A percentile compares a stretch with the other conserved stretches of the same genome.
These are phyloP conservation scores for Salix purpurea DNA, from an alignment of 345 rosid genomes.

Conservation along the genomic window DNA sequence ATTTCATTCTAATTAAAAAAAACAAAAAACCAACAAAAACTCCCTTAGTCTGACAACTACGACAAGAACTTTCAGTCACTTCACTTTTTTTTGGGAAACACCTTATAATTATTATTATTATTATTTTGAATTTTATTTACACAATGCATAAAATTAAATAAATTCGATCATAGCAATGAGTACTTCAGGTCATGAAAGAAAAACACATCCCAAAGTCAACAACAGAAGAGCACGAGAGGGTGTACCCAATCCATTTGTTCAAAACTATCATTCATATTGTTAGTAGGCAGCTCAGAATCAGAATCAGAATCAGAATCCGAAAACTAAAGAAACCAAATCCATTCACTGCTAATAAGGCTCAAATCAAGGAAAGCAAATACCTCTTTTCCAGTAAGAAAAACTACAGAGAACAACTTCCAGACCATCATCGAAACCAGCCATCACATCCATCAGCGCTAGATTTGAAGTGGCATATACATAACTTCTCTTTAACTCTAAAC, in stretches of 20 bases:
- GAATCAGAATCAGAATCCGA: not conserved
- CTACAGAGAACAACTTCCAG: not conserved
- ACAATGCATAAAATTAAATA: too few species aligned
- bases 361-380: not conserved
- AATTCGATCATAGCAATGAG: too few species aligned
- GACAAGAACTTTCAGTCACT: too few species aligned
- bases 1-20: too few species aligned
- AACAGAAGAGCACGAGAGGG: not conserved
- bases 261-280: too few species aligned
- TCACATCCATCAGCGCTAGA: not conserved
- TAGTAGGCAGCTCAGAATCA: not conserved
- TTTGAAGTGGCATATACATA: slow-evolving; percentile 20
- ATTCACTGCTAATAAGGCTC: not conserved
- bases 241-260: not conserved
- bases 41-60: too few species aligned
- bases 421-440: not conserved
- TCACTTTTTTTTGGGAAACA: too few species aligned
- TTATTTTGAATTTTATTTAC: too few species aligned
- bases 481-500: slow-evolving; percentile 6
- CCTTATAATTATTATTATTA: too few species aligned
- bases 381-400: not conserved
- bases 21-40: too few species aligned
- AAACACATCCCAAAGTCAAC: not conserved
- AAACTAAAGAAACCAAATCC: not conserved
- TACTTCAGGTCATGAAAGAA: too few species aligned